These are phyloP conservation scores for Mycosphaerella sp. DNA, from an alignment of 2,329 filamentous ascomycete genomes.

Conservation along the genomic window DNA sequence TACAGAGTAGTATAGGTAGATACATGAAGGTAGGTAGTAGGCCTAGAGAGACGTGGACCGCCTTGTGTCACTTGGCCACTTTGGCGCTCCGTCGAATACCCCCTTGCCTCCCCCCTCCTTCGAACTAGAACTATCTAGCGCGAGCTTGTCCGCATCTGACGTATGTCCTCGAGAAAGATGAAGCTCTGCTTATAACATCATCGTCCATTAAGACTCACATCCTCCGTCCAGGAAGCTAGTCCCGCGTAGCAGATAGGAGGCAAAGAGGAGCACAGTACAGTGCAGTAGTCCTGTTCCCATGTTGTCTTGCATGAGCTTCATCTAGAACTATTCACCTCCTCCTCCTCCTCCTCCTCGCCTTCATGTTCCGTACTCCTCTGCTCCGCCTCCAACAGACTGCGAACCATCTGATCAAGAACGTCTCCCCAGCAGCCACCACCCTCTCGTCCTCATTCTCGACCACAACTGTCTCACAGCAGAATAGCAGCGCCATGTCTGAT, in stretches of 20 bases:
- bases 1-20: too few relatives aligned
- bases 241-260: background rate
- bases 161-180: too few relatives aligned
- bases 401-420: constrained; percentile 19
- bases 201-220: too few relatives aligned
- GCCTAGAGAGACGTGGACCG: too few relatives aligned
- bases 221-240: background rate
- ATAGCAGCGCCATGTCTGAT: constrained; percentile 24
- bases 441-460: constrained; percentile 12
- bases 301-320: constrained; percentile 13
- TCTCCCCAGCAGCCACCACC: constrained; percentile 14
- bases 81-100: too few relatives aligned
- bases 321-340: constrained; percentile 11
- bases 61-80: too few relatives aligned
- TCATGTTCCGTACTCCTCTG: constrained; percentile 28
- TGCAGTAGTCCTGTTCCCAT: background rate
- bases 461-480: constrained; percentile 5
- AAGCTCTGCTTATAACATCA: too few relatives aligned
- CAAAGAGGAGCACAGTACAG: background rate
- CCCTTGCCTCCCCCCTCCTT: too few relatives aligned
- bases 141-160: too few relatives aligned
- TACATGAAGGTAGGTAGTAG: too few relatives aligned
- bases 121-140: too few relatives aligned
- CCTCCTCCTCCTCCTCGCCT: constrained; percentile 18
- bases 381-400: constrained; percentile 26